phyloP scores from a whole-genome alignment of 202 grass and related monocot genomes.

The Hordeum pubiflorum region DNA sequence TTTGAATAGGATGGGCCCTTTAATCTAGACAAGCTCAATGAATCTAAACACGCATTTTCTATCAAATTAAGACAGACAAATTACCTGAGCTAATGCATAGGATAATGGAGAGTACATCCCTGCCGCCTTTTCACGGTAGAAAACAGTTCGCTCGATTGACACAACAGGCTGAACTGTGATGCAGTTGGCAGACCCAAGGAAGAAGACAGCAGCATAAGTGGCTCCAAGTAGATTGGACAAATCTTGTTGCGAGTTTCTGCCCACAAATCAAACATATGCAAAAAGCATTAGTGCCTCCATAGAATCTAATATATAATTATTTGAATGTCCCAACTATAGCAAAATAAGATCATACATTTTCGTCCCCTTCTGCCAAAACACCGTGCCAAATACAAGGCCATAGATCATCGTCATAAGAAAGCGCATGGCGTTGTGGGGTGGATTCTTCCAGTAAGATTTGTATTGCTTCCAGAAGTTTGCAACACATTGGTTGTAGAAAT shows the following conservation, averaged over 20 bases:
- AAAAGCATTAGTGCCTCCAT: not conserved
- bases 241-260: conserved; percentile 60
- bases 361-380: conserved; percentile 65
- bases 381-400: conserved; percentile 67
- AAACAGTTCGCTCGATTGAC: conserved; percentile 64
- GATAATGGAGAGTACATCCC: conserved; percentile 87
- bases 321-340: not conserved
- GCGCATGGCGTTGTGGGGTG: conserved; percentile 64
- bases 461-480: conserved; percentile 85
- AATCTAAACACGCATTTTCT: not conserved
- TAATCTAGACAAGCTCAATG: not conserved
- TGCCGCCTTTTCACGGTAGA: conserved; percentile 78
- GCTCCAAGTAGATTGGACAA: conserved; percentile 61
- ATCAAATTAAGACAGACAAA: conserved; percentile 17
- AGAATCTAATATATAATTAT: not conserved
- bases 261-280: not conserved
- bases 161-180: conserved; percentile 64
- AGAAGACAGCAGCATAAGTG: conserved; percentile 65
- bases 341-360: conserved; percentile 43
- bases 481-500: conserved; percentile 48
- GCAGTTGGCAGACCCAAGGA: conserved; percentile 56
- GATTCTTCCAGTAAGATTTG: conserved; percentile 84
- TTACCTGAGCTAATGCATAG: conserved; percentile 44
- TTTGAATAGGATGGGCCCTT: not conserved
- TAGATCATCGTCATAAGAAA: conserved; percentile 57